These are phyloP conservation scores for Boletales sp. DNA, from an alignment of 768 basidiomycete genomes.

Conservation along the genomic window DNA sequence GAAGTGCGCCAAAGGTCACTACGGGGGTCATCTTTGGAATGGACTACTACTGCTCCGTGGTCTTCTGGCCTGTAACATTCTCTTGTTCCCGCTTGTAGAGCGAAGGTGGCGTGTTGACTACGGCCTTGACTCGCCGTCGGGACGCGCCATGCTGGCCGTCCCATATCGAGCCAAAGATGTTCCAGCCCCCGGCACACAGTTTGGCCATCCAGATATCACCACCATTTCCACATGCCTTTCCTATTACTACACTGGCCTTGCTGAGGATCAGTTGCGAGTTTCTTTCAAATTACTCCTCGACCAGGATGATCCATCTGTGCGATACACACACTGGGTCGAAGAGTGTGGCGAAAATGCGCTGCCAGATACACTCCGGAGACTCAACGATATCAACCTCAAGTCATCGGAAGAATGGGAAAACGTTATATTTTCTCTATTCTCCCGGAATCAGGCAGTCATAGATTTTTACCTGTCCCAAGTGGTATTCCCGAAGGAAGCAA, in stretches of 20 bases:
- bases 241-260: neutral
- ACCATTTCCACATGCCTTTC: constrained; percentile 24
- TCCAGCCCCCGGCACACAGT: constrained; percentile 28
- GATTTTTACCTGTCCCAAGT: constrained; percentile 16
- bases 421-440: neutral
- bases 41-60: constrained; percentile 29
- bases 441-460: neutral
- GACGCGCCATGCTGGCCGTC: constrained; percentile 26
- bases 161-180: constrained; percentile 35
- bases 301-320: neutral
- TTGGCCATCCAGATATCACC: constrained; percentile 34
- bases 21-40: neutral
- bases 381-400: neutral
- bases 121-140: constrained; percentile 11
- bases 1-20: neutral
- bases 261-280: neutral
- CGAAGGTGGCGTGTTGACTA: constrained; percentile 33
- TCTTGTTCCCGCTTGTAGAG: constrained; percentile 24
- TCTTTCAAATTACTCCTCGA: neutral
- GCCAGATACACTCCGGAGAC: neutral
- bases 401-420: constrained; percentile 1
- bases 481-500: neutral
- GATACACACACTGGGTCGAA: neutral
- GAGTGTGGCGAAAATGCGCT: neutral
- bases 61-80: constrained; percentile 24